These are phyloP conservation scores for Comarum palustre DNA, from an alignment of 306 rosid genomes.

Conservation along the genomic window DNA sequence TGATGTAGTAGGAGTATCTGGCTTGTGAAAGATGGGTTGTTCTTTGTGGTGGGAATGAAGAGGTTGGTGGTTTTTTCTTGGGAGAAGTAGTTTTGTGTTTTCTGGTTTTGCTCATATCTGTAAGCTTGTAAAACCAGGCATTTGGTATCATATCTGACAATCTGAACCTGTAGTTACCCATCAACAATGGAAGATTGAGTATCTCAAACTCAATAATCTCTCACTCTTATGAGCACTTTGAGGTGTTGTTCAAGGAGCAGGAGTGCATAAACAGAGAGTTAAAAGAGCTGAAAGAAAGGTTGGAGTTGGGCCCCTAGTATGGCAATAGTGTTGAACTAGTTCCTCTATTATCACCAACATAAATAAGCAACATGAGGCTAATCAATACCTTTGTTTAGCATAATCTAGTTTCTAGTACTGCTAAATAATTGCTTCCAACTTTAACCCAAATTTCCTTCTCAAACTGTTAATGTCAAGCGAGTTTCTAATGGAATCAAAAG, in stretches of 20 bases:
- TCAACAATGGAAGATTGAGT: constrained; percentile 26
- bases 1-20: constrained; percentile 36
- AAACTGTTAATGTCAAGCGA: neutral
- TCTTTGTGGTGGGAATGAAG: constrained; percentile 38
- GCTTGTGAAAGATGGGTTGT: constrained; percentile 44
- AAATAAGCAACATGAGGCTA: neutral
- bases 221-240: constrained; percentile 1
- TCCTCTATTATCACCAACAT: neutral
- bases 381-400: neutral
- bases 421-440: neutral
- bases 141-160: constrained; percentile 77
- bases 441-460: neutral
- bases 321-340: neutral
- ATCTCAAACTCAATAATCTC: constrained; percentile 9
- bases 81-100: constrained; percentile 32
- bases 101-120: constrained; percentile 58
- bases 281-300: neutral
- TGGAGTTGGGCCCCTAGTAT: constrained; percentile 1
- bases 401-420: neutral
- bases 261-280: neutral
- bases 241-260: neutral
- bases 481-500: constrained; percentile 8
- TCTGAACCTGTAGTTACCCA: constrained; percentile 70
- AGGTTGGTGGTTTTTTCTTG: constrained; percentile 42
- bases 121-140: constrained; percentile 89